phyloP scores from a whole-genome alignment of 2,329 filamentous ascomycete species.

The Colletotrichum euphorbiae region DNA sequence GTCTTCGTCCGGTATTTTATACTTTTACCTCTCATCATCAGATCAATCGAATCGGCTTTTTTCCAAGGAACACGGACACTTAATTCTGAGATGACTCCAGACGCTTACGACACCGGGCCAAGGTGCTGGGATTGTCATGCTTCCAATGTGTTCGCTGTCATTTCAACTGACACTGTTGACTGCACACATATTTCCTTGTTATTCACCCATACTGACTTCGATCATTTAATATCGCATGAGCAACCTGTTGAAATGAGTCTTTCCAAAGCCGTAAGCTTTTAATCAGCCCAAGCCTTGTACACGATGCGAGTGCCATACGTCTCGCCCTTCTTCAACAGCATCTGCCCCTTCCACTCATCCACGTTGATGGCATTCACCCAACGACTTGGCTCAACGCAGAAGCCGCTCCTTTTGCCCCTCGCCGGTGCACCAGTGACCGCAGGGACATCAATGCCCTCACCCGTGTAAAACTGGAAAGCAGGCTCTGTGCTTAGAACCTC shows the following conservation, averaged over 20 bases:
- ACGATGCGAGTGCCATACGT: constrained; percentile 84
- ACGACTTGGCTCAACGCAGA: constrained; percentile 92
- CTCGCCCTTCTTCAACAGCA: constrained; percentile 85
- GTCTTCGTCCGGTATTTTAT: constrained; percentile 21
- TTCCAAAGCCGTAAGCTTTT: constrained; percentile 34
- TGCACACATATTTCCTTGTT: too few relatives aligned
- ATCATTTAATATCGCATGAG: not conserved
- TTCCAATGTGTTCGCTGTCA: not conserved
- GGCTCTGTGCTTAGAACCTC: constrained; percentile 94
- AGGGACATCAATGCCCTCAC: constrained; percentile 84
- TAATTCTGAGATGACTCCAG: not conserved
- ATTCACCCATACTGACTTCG: too few relatives aligned
- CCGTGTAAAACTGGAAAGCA: constrained; percentile 97
- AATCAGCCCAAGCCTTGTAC: constrained; percentile 86
- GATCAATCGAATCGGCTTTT: constrained; percentile 26
- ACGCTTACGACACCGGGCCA: not conserved
- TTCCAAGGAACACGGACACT: constrained; percentile 12
- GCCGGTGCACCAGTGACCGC: constrained; percentile 71
- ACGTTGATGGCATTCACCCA: constrained; percentile 91
- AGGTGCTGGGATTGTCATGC: too few relatives aligned
- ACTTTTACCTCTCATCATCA: not conserved
- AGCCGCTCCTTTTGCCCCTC: constrained; percentile 76
- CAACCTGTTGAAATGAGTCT: not conserved
- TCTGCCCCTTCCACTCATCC: constrained; percentile 81
- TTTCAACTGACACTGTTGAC: not conserved